Evolutionary conservation across 768 basidiomycete species (phyloP).

Genomic region (Rhodotorula diobovata): DNA sequence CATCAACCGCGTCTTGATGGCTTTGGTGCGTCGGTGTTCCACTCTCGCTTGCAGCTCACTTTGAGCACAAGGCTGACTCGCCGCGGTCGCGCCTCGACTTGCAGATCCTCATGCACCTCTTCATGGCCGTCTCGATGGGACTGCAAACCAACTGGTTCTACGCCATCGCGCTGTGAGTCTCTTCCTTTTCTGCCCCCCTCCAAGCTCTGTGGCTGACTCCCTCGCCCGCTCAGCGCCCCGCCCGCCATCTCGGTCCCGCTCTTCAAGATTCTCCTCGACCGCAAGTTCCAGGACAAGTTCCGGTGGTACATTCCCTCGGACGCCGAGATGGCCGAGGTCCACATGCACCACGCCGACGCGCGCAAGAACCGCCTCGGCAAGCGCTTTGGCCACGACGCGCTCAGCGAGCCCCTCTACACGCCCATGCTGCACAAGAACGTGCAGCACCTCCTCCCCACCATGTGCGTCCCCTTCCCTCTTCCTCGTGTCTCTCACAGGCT

Average conservation of each 20-base stretch:
- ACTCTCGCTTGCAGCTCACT: accelerated
- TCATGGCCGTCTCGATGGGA: constrained; percentile 27
- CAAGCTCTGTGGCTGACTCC: too few species aligned
- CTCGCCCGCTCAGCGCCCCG: constrained; percentile 61
- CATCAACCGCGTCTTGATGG: constrained; percentile 71
- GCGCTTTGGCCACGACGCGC: constrained; percentile 90
- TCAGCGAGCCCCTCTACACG: constrained; percentile 54
- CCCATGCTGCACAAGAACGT: constrained; percentile 49
- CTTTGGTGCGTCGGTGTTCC: constrained; percentile 53
- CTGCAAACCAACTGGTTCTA: constrained; percentile 17
- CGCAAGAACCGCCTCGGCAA: constrained; percentile 71
- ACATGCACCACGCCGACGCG: constrained; percentile 71
- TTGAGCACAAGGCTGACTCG: background rate
- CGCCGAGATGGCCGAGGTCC: constrained; percentile 69
- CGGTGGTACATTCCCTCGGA: constrained; percentile 67
- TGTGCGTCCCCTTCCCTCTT: constrained; percentile 9
- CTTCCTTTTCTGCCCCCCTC: background rate
- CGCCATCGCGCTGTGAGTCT: constrained; percentile 35
- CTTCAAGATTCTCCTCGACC: constrained; percentile 81
- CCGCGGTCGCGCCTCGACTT: background rate
- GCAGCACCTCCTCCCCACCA: constrained; percentile 46
- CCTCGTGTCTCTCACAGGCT: background rate
- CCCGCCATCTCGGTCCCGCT: constrained; percentile 69
- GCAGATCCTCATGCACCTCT: constrained; percentile 32
- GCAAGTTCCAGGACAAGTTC: constrained; percentile 52